Conservation (phyloP, 495 filamentous ascomycete genomes). For the Talaromyces wortmannii region DNA sequence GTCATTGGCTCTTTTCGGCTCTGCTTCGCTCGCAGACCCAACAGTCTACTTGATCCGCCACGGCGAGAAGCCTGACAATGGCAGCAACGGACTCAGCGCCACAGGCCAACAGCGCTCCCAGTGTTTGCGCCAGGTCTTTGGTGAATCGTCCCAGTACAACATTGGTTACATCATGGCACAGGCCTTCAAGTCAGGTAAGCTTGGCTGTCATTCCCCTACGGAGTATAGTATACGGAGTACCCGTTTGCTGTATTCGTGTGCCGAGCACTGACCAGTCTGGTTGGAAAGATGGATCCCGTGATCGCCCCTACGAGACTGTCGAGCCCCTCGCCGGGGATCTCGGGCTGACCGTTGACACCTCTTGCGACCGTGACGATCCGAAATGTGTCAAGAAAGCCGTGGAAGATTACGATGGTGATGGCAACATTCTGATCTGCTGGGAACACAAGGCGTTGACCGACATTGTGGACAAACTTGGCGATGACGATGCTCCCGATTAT, state of each 20-base stretch:
- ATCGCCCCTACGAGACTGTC: conserved; percentile 46
- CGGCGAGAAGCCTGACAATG: conserved; percentile 47
- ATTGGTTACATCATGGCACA: conserved; percentile 48
- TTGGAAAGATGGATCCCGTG: conserved; percentile 35
- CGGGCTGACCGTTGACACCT: conserved; percentile 42
- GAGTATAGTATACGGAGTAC: neutral
- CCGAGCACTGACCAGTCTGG: conserved; percentile 3
- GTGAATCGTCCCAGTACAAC: conserved; percentile 34
- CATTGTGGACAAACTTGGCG: conserved; percentile 38
- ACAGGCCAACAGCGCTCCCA: conserved; percentile 42
- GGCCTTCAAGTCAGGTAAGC: conserved; percentile 37
- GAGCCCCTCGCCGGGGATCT: conserved; percentile 42
- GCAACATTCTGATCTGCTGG: conserved; percentile 55
- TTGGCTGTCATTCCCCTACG: neutral
- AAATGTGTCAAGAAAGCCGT: conserved; percentile 40
- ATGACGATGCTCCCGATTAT: conserved; percentile 25
- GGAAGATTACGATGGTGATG: conserved; percentile 31
- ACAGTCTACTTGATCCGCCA: conserved; percentile 52
- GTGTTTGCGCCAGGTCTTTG: conserved; percentile 42
- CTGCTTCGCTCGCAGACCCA: conserved; percentile 16
- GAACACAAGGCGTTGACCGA: conserved; percentile 42
- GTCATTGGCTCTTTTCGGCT: conserved; percentile 4
- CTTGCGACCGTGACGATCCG: conserved; percentile 39
- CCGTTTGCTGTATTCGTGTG: too few relatives aligned
- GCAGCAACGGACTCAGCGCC: conserved; percentile 33